These are phyloP conservation scores for Raffaelea deltoideospora DNA, from an alignment of 2,329 filamentous ascomycete species.

Conservation along the genomic window DNA sequence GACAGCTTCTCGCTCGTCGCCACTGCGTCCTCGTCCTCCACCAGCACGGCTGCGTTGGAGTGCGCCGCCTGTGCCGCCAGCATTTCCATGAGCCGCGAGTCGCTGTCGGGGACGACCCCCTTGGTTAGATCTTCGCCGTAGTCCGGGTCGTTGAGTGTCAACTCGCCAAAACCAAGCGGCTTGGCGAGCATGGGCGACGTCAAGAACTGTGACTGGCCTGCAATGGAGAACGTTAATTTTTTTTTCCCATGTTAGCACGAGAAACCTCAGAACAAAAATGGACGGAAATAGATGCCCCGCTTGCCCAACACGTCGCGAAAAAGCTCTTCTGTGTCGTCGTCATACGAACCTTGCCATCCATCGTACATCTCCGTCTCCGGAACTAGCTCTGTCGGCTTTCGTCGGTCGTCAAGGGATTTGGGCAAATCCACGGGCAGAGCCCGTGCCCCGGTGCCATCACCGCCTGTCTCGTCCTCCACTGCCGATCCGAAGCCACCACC, in stretches of 20 bases:
- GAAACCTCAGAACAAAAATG: conserved; percentile 4
- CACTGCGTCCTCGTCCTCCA: conserved; percentile 68
- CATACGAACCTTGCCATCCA: conserved; percentile 73
- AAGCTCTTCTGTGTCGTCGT: no score
- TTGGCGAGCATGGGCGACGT: conserved; percentile 74
- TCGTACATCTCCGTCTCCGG: conserved; percentile 95
- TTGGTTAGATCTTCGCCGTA: conserved; percentile 54
- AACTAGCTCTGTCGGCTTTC: conserved; percentile 47
- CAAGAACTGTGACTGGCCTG: conserved; percentile 91
- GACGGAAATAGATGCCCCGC: no score
- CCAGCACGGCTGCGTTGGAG: conserved; percentile 48
- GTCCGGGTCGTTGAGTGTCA: conserved; percentile 64
- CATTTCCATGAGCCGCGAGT: conserved; percentile 87
- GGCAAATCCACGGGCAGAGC: conserved; percentile 72
- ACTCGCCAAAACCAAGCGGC: conserved; percentile 65
- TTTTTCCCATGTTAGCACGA: not conserved
- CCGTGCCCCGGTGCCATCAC: conserved; percentile 26
- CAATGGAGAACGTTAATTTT: conserved; percentile 5
- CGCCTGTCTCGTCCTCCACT: conserved; percentile 1
- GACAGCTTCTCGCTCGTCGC: conserved; percentile 59
- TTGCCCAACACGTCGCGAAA: no score
- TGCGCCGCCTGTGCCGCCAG: conserved; percentile 85
- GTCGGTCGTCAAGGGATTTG: conserved; percentile 79
- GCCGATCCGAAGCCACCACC: conserved; percentile 6
- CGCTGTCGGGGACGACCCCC: conserved; percentile 50